Evolutionary conservation across 2,329 filamentous ascomycete genomes (phyloP).

Genomic region (Fusarium keratoplasticum): DNA sequence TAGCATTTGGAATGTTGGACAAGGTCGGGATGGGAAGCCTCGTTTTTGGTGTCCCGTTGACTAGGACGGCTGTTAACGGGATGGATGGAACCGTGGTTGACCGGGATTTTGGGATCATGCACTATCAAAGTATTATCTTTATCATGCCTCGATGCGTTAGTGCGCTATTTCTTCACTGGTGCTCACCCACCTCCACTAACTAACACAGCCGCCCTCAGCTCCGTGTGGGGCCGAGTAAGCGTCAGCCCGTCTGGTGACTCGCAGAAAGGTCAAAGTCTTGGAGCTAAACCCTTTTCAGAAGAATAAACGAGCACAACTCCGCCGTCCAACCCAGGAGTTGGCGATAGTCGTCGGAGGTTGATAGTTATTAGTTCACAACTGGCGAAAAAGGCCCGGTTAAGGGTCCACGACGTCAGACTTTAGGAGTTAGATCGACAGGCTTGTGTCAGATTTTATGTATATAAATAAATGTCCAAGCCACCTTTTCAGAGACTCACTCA

Average conservation of each 20-base stretch:
- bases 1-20: background rate
- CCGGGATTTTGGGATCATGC: background rate
- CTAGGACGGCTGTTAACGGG: background rate
- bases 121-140: background rate
- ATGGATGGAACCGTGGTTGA: background rate
- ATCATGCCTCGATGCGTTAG: accelerated
- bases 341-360: background rate
- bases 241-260: conserved; percentile 3
- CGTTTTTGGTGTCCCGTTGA: background rate
- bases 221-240: background rate
- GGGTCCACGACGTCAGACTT: background rate
- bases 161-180: background rate
- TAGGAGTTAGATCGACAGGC: too few relatives aligned
- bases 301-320: conserved; percentile 35
- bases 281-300: conserved; percentile 34
- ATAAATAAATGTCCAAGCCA: background rate
- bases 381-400: background rate
- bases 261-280: background rate
- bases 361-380: background rate
- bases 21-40: background rate
- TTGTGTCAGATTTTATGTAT: background rate
- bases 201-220: background rate
- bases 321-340: background rate
- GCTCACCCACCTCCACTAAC: background rate
- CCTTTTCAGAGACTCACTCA: background rate